Evolutionary conservation across 345 rosid species (phyloP), one percentile per base, ranked within the genome.

Genomic region (Brassica napus): DNA sequence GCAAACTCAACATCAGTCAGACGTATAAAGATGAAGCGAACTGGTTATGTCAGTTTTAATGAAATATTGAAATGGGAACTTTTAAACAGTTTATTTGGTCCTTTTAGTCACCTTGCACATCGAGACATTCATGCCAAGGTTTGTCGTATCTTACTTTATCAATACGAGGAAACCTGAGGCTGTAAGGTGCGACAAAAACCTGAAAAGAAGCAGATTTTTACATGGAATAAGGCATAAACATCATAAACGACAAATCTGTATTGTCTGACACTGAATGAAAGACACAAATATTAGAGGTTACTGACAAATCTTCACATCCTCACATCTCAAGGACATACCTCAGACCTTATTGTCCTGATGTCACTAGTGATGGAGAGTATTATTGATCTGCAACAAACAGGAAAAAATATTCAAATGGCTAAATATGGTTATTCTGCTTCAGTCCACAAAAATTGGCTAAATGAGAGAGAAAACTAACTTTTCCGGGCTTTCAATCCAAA

Each of bases 401-500:
- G 35, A 3, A 72, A 26, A 26, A 77, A 55, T 9, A 26, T 55
- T 61, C 67, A 70, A 49, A 16, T 28, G 4, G 18, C 66, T 12
- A 6, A 63, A 30, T n/a, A 63, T 0, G 14, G 64, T 49, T 74
- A 32, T 64, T 60, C 63, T 44, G 63, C 32, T 30, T 74, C 68
- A 80, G 61, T 64, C 47, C 31, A 47, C 47, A 3, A 52, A 68
- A 61, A 64, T 0, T 18, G 30, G 72, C 12, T 70, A 21, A 69
- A 26, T 21, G 58, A 69, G 39, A 59, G 26, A 59, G 21, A 67
- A 72, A 70, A 75, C 91, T 84, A 82, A 92, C 98, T 90, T 92
- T 80, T 94, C 98, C 62, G 98, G 98, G 91, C 89, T 88, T 57
- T 94, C 98, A 65, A 94, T 87, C 98, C 98, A 94, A 71, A 94